These are phyloP conservation scores for Wallacemonas sp. DNA, from an alignment of 208 protist genomes.

Conservation along the genomic window DNA sequence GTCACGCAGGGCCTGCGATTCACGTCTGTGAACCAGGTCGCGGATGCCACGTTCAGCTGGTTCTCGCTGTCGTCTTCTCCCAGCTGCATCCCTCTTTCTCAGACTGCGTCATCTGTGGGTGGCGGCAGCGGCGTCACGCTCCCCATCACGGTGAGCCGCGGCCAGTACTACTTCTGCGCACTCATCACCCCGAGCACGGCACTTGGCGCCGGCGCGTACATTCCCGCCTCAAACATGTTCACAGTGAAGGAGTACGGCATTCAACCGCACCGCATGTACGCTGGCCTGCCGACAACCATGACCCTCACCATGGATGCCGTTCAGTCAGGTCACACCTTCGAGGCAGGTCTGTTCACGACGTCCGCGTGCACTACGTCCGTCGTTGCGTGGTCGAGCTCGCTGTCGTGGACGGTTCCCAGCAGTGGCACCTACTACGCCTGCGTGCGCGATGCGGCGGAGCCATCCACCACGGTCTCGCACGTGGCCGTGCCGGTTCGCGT, in stretches of 20 bases:
- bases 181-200: slow-evolving; percentile 22
- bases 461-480: slow-evolving; percentile 15
- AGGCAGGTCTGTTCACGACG: slow-evolving; percentile 38
- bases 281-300: slow-evolving; percentile 41
- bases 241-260: slow-evolving; percentile 60
- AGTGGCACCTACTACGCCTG: slow-evolving; percentile 74
- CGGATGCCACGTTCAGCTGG: slow-evolving; percentile 27
- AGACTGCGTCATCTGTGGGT: slow-evolving; percentile 27
- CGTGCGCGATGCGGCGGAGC: slow-evolving; percentile 25
- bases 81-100: slow-evolving; percentile 41
- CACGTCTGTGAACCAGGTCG: slow-evolving; percentile 27
- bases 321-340: slow-evolving; percentile 13
- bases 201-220: slow-evolving; percentile 34
- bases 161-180: slow-evolving; percentile 67
- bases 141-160: slow-evolving; percentile 41
- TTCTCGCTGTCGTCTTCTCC: slow-evolving; percentile 43
- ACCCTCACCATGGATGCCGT: slow-evolving; percentile 49
- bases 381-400: slow-evolving; percentile 18
- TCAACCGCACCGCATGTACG: slow-evolving; percentile 66
- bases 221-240: slow-evolving; percentile 41
- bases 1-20: slow-evolving; percentile 44
- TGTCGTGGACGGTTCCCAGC: slow-evolving; percentile 18
- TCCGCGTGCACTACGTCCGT: slow-evolving; percentile 21
- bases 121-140: slow-evolving; percentile 23
- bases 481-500: slow-evolving; percentile 50